Evolutionary conservation across 1,139 yeast genomes (phyloP).

Genomic region (Lodderomyces jiufengensis): DNA sequence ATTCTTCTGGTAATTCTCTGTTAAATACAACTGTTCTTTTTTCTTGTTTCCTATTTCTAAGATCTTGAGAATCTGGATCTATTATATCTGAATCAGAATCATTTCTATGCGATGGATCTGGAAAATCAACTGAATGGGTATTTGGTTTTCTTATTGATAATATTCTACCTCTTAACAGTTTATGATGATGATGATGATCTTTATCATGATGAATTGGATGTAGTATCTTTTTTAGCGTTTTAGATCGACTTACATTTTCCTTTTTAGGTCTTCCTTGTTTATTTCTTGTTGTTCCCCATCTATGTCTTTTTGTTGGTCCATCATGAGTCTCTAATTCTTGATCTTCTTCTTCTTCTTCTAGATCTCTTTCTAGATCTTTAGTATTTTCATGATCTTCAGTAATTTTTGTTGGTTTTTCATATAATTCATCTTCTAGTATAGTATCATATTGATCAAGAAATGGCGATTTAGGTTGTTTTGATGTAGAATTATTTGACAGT

Average conservation of each 20-base stretch:
- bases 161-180: constrained; percentile 14
- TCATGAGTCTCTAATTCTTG: too few relatives aligned
- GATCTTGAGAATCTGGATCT: constrained; percentile 29
- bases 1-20: constrained; percentile 60
- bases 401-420: constrained; percentile 18
- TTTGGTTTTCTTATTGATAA: constrained; percentile 19
- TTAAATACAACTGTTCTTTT: constrained; percentile 65
- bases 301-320: constrained; percentile 50
- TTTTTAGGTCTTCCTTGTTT: constrained; percentile 64
- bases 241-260: constrained; percentile 43
- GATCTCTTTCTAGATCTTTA: too few relatives aligned
- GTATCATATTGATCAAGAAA: constrained; percentile 12
- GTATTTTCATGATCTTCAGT: constrained; percentile 12
- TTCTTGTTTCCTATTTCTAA: constrained; percentile 38
- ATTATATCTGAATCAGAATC: constrained; percentile 17
- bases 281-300: constrained; percentile 91
- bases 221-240: constrained; percentile 39
- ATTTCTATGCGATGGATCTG: constrained; percentile 23
- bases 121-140: constrained; percentile 20
- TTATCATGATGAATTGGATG: constrained; percentile 10
- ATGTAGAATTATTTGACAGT: background rate
- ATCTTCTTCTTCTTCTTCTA: constrained; percentile 11
- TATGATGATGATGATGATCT: constrained; percentile 14
- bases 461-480: constrained; percentile 11
- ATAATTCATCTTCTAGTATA: constrained; percentile 19